Base-by-base conservation (phyloP, 192 early-diverging fungal genomes). In the Mortierella antarctica region DNA sequence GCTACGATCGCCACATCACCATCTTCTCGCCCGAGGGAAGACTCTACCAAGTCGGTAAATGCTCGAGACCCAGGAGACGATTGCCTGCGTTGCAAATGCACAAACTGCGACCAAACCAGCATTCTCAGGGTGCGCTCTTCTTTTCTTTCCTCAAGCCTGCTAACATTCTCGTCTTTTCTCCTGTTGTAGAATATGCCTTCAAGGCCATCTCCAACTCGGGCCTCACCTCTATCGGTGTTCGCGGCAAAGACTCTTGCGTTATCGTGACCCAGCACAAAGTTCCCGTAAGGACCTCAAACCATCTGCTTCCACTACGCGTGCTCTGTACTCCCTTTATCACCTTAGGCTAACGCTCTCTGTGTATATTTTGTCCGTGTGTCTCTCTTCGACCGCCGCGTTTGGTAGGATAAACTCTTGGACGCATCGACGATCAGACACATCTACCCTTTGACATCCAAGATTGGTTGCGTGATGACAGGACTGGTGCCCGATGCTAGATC, bases 401-500 rank as follows among this genome's bases (percentile, higher is more conserved):
- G 21, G 20, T 67, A 95, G 94, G 97, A 99, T 83, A 98, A 98
- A 89, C 87, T 99, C 14, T 87, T 99, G 59, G 98, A 99, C 81
- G 90, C 97, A 10, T 90, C 91, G 23, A 93, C 96, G 12, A 91
- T 99, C 55, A 96, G 96, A 57, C 96, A 96, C 70, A 85, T 99
- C 60, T 99, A 96, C 84, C 88, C 93, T 74, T 83, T 99, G 58
- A 97, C 97, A 21, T 92, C 93, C 14, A 88, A 89, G 59, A 95
- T 99, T 83, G 98, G 97, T 44, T 98, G 97, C 83, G 97, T 98
- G 63, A 97, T 98, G 95, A 98, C 96, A 40, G 98, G 97, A n/a
- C 83, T 98, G 78, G 89, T 95, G 87, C 96, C 98, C 17, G 98
- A 99, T 79, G 96, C 94, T 12, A 89, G 97, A 59, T 90, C 93